Evolutionary conservation across 2,329 filamentous ascomycete genomes (phyloP), one percentile per base, ranked within the genome.

Genomic region (Diplodia mutila): DNA sequence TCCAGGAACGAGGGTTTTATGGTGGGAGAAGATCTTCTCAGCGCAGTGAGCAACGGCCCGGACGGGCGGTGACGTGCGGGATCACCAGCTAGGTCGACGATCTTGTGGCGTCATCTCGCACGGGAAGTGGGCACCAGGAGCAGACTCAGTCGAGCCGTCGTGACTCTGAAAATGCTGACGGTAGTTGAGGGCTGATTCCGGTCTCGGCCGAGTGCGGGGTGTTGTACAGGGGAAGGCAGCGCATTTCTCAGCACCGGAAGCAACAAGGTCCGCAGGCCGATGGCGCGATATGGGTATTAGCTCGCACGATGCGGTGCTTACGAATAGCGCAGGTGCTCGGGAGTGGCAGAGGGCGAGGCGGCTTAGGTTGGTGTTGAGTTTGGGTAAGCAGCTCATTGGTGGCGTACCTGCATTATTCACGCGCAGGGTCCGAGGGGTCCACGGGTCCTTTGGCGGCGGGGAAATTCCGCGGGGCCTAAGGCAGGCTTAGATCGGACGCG

Each of bases 211-310:
- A 59, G 32, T 9, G 34, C 11, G 53, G 39, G 18, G 12, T 16
- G 21, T n/a, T 11, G 23, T 59, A n/a, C 37, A 42, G 12, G 53
- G 9, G 14, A 37, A 37, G 32, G 5, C 9, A 6, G 32, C 25
- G 34, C 14, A 61, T 61, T 61, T 61, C 39, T 61, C 57, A 61
- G 57, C 57, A 61, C 57, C 54, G 57, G 57, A 48, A 32, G 57
- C 11, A 21, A 23, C 57, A 11, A 18, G 16, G n/a, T 48, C 57
- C 57, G 57, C 8, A 14, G 14, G 18, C 37, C 57, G 39, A 32
- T 34, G 46, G 3, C 25, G 25, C 25, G 6, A 11, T 29, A 27
- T 4, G 8, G n/a, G 7, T 2, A 12, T 3, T 1, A 29, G 57
- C 37, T 32, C 14, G 14, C 39, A 23, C 25, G 29, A 48, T 34